Conservation (phyloP, 306 rosid species). For the Fragaria ananassa region DNA sequence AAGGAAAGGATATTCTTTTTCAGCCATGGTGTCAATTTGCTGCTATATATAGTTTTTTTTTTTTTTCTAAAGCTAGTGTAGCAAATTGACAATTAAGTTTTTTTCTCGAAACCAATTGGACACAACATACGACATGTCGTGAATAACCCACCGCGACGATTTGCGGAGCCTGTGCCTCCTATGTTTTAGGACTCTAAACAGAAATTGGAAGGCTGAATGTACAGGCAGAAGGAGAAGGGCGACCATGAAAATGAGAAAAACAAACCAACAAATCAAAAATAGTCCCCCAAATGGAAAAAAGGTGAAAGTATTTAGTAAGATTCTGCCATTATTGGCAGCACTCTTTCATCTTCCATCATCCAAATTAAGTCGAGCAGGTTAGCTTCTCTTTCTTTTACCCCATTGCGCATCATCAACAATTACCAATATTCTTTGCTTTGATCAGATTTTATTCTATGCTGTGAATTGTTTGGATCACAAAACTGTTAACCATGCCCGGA, state of each 20-base stretch:
- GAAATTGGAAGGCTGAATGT: background rate
- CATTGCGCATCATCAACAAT: background rate
- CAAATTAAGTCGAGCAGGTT: background rate
- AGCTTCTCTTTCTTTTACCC: background rate
- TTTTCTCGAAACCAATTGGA: too few species aligned
- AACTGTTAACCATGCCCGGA: background rate
- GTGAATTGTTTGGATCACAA: background rate
- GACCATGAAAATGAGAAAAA: background rate
- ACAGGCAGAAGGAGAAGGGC: background rate
- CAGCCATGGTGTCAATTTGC: too few species aligned
- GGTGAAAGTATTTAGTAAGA: background rate
- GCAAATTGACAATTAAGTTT: too few species aligned
- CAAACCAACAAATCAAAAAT: background rate
- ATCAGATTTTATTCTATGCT: background rate
- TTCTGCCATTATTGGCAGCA: background rate
- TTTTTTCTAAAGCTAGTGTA: too few species aligned
- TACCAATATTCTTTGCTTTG: background rate
- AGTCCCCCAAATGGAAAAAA: background rate
- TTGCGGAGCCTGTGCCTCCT: background rate
- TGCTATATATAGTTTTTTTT: too few species aligned
- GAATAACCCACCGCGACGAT: too few species aligned
- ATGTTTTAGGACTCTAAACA: background rate
- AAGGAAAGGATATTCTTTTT: too few species aligned
- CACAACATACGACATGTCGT: too few species aligned
- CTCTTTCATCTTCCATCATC: too few species aligned